Evolutionary conservation across 192 early-diverging fungal species (phyloP).

Genomic region (Kickxella alabastrina): DNA sequence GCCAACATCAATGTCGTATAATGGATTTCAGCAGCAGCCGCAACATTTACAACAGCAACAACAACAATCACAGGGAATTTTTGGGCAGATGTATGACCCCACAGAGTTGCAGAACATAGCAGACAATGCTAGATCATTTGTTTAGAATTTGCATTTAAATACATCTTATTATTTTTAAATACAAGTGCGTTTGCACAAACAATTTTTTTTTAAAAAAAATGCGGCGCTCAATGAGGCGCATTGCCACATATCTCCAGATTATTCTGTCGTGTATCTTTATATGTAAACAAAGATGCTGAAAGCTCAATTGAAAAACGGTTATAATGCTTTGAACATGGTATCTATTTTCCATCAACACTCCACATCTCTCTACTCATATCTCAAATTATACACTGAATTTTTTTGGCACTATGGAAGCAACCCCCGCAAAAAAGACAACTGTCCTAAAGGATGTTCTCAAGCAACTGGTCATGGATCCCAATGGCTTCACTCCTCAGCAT

Average conservation of each 20-base stretch:
- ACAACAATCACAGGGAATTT: conserved; percentile 5
- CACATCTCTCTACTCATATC: too few species aligned
- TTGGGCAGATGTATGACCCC: conserved; percentile 22
- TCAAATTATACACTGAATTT: too few species aligned
- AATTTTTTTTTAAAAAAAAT: too few species aligned
- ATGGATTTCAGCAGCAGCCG: not conserved
- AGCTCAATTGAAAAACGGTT: too few species aligned
- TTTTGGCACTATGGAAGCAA: too few species aligned
- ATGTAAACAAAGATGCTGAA: too few species aligned
- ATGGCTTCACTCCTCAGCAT: conserved; percentile 56
- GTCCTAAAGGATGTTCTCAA: conserved; percentile 65
- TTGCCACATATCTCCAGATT: too few species aligned
- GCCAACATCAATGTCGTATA: not conserved
- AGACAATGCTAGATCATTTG: conserved; percentile 25
- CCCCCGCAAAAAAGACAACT: too few species aligned
- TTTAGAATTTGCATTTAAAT: conserved; percentile 5
- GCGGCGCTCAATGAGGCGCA: too few species aligned
- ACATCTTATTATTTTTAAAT: not conserved
- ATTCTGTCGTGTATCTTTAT: too few species aligned
- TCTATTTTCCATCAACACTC: too few species aligned
- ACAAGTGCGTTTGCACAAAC: not conserved
- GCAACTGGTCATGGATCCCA: conserved; percentile 58
- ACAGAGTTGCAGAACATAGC: conserved; percentile 21
- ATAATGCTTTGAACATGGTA: too few species aligned
- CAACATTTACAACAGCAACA: not conserved